Percentiles rank a stretch among this genome's conserved stretches.
Evolutionary conservation across 345 rosid genomes (phyloP).

Genomic region (Hypericum perforatum): DNA sequence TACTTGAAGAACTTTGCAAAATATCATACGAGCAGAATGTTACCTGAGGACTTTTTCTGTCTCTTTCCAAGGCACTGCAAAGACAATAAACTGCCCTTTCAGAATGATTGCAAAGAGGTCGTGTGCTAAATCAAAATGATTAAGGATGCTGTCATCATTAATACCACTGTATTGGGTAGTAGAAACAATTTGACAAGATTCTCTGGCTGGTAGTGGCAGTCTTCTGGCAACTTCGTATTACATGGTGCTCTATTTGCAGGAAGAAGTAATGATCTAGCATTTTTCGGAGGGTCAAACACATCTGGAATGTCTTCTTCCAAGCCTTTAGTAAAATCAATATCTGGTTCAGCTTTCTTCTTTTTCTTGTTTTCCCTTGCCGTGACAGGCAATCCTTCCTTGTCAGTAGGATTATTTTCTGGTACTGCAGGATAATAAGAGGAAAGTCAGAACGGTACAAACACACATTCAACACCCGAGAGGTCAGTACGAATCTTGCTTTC

Average conservation of each 20-base stretch:
- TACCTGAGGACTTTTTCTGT: conserved; percentile 55
- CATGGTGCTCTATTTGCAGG: conserved; percentile 59
- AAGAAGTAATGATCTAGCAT: conserved; percentile 58
- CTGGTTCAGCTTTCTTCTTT: conserved; percentile 57
- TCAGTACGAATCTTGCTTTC: conserved; percentile 5
- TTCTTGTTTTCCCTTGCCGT: conserved; percentile 49
- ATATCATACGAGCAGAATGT: neutral
- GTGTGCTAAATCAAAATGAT: neutral
- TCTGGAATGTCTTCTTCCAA: conserved; percentile 56
- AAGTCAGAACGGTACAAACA: conserved; percentile 2
- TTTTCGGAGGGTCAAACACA: conserved; percentile 74
- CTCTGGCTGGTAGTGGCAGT: conserved; percentile 96
- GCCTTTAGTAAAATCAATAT: conserved; percentile 64
- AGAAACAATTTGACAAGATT: conserved; percentile 78
- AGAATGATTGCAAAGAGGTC: conserved; percentile 11
- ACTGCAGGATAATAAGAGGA: conserved; percentile 24
- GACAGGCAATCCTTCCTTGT: conserved; percentile 36
- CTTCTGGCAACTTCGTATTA: conserved; percentile 78
- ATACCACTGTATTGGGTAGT: conserved; percentile 74
- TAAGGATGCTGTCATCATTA: neutral
- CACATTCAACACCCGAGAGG: neutral
- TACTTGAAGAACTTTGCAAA: neutral
- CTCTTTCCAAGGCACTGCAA: conserved; percentile 79
- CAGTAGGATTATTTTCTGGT: conserved; percentile 34
- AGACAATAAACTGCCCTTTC: conserved; percentile 22